phyloP scores from a whole-genome alignment of 129 eudicot species.

The Saposhnikovia divaricata region DNA sequence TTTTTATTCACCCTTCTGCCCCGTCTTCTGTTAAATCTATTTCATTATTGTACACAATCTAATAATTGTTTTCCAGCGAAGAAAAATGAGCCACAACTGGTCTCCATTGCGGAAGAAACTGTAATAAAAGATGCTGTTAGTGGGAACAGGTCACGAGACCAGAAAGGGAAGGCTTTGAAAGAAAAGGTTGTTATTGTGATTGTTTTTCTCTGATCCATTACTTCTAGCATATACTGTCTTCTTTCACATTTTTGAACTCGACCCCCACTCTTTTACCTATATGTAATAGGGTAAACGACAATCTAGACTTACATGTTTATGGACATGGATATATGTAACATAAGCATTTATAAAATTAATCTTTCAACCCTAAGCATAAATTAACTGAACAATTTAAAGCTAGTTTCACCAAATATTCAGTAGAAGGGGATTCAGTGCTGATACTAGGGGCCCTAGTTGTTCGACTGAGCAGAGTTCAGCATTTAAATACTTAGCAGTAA shows the following conservation, averaged over 20 bases:
- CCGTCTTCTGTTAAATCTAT: not conserved
- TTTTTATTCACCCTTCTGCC: not conserved
- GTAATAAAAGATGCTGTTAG: slow-evolving; percentile 10
- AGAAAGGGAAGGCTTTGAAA: slow-evolving; percentile 38
- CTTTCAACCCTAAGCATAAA: not conserved
- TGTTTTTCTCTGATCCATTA: not conserved
- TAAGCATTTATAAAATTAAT: not conserved
- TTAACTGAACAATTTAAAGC: not conserved
- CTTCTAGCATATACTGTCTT: not conserved
- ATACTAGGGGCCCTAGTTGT: not conserved
- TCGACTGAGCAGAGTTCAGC: not conserved
- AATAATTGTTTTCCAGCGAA: slow-evolving; percentile 22
- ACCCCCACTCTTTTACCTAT: not conserved
- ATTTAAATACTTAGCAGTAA: not conserved
- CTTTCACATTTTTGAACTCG: not conserved
- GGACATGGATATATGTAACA: not conserved
- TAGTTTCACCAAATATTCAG: not conserved
- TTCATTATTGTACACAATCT: slow-evolving; percentile 16
- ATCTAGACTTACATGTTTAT: not conserved
- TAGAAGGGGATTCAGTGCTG: not conserved
- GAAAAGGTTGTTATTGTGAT: slow-evolving; percentile 37
- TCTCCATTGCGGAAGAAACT: slow-evolving; percentile 19
- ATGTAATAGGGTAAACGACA: not conserved
- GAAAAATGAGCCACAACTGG: slow-evolving; percentile 18
- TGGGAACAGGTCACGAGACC: slow-evolving; percentile 25